A percentile compares a stretch with the other conserved stretches of the same genome.
Evolutionary conservation across 768 basidiomycete genomes (phyloP).

Genomic region (Podaxis rugospora): DNA sequence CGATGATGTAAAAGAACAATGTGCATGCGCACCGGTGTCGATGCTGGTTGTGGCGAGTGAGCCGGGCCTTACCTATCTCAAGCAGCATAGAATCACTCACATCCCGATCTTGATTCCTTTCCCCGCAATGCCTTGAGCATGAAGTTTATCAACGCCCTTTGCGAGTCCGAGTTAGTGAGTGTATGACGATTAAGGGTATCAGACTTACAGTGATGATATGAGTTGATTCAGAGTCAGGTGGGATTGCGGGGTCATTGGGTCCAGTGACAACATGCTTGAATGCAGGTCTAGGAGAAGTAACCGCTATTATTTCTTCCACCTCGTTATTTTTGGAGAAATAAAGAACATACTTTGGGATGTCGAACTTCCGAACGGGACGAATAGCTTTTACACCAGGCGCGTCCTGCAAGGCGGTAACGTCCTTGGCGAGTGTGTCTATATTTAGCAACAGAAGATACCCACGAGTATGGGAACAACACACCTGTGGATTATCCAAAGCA

Average conservation of each 20-base stretch:
- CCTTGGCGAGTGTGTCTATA: constrained; percentile 25
- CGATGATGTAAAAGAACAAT: neutral
- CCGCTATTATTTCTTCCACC: neutral
- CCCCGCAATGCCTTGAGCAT: constrained; percentile 58
- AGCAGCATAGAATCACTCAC: constrained; percentile 26
- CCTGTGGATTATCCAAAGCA: constrained; percentile 33
- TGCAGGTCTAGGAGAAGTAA: constrained; percentile 33
- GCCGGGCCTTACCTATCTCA: neutral
- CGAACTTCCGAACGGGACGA: constrained; percentile 44
- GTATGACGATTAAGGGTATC: neutral
- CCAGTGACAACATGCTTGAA: constrained; percentile 35
- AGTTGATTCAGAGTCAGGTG: constrained; percentile 44
- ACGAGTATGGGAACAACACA: constrained; percentile 5
- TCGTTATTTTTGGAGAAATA: neutral
- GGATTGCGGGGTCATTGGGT: constrained; percentile 34
- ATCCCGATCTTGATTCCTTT: constrained; percentile 66
- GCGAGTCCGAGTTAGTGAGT: neutral
- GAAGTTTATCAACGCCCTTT: constrained; percentile 61
- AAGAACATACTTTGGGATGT: constrained; percentile 36
- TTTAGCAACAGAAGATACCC: neutral
- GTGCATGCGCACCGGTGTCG: constrained; percentile 34
- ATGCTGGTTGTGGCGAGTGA: constrained; percentile 29
- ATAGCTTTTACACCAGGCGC: constrained; percentile 53
- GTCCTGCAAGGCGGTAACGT: constrained; percentile 38
- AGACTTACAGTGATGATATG: constrained; percentile 49